Evolutionary conservation across 768 basidiomycete genomes (phyloP).

Genomic region (Boletus huronensis): DNA sequence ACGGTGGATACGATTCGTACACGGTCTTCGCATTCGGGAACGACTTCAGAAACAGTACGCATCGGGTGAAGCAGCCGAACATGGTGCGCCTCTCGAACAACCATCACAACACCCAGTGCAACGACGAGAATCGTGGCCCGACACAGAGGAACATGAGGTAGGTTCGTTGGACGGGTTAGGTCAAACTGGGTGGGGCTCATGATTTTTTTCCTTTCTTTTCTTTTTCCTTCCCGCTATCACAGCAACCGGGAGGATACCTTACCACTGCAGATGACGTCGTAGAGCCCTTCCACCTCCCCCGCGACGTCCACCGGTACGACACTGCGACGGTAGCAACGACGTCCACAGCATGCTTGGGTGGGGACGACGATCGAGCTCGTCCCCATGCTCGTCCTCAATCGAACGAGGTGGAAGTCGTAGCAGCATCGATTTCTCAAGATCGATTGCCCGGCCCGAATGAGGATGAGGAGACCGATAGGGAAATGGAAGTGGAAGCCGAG

Average conservation of each 20-base stretch:
- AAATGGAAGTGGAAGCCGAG: conserved; percentile 16
- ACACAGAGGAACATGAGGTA: conserved; percentile 24
- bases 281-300: conserved; percentile 66
- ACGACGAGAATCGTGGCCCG: conserved; percentile 18
- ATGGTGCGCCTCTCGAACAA: background rate
- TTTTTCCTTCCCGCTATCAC: background rate
- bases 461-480: background rate
- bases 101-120: conserved; percentile 5
- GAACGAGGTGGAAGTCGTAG: background rate
- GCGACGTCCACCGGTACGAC: conserved; percentile 36
- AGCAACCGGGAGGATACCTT: conserved; percentile 56
- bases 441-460: conserved; percentile 6
- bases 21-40: conserved; percentile 82
- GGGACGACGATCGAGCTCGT: background rate
- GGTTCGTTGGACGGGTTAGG: background rate
- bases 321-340: conserved; percentile 4
- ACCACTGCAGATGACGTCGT: conserved; percentile 71
- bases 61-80: conserved; percentile 5
- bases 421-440: conserved; percentile 6
- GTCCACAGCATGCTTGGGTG: background rate
- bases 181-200: conserved; percentile 17
- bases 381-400: background rate
- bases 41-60: conserved; percentile 79
- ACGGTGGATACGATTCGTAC: conserved; percentile 84
- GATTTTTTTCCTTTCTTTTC: background rate